Evolutionary conservation across 768 basidiomycete genomes (phyloP).

Genomic region (Dendrothele bispora): DNA sequence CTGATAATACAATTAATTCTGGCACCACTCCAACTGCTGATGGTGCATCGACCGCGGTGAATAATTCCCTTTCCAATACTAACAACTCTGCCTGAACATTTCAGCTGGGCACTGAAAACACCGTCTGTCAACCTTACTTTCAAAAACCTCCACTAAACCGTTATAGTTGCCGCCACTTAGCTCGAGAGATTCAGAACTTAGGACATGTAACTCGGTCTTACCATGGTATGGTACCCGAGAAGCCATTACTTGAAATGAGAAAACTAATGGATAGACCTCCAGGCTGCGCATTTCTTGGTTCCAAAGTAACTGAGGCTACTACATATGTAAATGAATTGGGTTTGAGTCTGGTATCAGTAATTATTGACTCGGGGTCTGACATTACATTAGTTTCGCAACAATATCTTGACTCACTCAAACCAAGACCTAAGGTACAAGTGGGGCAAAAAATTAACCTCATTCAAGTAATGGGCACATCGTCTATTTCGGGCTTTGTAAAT

Average conservation of each 20-base stretch:
- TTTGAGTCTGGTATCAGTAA: neutral
- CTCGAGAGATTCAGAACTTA: neutral
- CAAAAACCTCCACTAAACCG: neutral
- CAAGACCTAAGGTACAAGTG: no score
- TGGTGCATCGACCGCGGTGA: no score
- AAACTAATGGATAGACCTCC: neutral
- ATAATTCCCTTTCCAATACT: no score
- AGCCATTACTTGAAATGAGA: neutral
- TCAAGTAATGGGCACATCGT: neutral
- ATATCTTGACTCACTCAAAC: neutral
- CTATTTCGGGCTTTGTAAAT: neutral
- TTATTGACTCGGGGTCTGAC: conserved; percentile 4
- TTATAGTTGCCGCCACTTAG: neutral
- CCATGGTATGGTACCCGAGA: neutral
- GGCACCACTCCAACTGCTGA: no score
- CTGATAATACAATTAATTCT: no score
- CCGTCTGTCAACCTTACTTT: neutral
- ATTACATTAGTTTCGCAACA: neutral
- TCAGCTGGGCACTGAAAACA: neutral
- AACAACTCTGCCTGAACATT: neutral
- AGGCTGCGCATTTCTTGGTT: neutral
- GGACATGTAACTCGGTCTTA: neutral
- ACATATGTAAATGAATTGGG: neutral
- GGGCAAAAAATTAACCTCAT: neutral
- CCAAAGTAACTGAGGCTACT: neutral